Conservation (phyloP, 1,139 yeast species). For the Sugiyamaella novakii region DNA sequence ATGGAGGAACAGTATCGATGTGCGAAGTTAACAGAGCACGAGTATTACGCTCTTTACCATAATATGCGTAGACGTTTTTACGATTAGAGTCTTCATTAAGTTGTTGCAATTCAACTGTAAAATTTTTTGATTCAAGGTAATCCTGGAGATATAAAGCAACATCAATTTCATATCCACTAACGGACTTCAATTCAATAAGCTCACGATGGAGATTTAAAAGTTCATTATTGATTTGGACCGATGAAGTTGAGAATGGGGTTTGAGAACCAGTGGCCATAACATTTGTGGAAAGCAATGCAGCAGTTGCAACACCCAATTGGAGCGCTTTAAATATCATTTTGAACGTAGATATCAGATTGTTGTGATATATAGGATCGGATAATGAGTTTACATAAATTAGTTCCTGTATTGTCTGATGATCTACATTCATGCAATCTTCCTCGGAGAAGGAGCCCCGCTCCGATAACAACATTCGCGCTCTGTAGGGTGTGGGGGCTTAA, state of each 20-base stretch:
- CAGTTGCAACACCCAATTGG: neutral
- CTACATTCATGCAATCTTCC: too few species aligned
- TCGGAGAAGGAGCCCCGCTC: too few species aligned
- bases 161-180: constrained; percentile 37
- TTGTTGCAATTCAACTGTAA: constrained; percentile 53
- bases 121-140: constrained; percentile 49
- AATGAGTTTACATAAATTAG: neutral
- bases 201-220: constrained; percentile 41
- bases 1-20: constrained; percentile 75
- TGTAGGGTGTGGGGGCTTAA: too few species aligned
- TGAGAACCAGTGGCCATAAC: constrained; percentile 2
- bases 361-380: neutral
- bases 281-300: neutral
- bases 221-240: constrained; percentile 4
- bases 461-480: too few species aligned
- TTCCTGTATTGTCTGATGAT: too few species aligned
- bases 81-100: constrained; percentile 45
- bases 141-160: constrained; percentile 43
- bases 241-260: constrained; percentile 1
- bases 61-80: constrained; percentile 61
- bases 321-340: constrained; percentile 2
- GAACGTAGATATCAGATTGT: too few species aligned
- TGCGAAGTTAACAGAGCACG: constrained; percentile 62
- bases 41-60: constrained; percentile 50
- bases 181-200: constrained; percentile 46